These are phyloP conservation scores for Helminthosporium solani DNA, from an alignment of 2,329 filamentous ascomycete species.

Conservation along the genomic window DNA sequence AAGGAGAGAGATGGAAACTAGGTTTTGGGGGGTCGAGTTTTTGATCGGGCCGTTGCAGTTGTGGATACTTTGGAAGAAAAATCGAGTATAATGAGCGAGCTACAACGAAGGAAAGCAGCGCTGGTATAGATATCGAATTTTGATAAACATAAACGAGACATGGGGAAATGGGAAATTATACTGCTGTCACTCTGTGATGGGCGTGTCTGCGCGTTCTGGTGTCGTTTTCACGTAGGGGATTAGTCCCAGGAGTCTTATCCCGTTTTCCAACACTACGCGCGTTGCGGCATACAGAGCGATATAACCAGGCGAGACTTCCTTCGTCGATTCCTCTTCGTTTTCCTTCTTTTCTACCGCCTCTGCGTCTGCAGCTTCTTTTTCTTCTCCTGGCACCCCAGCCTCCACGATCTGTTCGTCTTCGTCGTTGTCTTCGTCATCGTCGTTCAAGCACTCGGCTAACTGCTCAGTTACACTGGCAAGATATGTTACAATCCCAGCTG, in stretches of 20 bases:
- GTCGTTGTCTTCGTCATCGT: conserved; percentile 16
- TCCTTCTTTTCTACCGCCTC: background rate
- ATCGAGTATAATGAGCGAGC: no score
- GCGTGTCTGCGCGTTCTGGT: conserved; percentile 28
- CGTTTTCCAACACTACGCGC: conserved; percentile 31
- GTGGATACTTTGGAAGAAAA: no score
- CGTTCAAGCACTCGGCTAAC: conserved; percentile 22
- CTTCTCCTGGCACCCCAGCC: background rate
- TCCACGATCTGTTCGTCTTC: background rate
- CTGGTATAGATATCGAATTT: no score
- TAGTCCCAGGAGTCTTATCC: conserved; percentile 32
- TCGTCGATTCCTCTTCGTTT: background rate
- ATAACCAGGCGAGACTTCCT: conserved; percentile 18
- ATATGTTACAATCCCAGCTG: conserved; percentile 29
- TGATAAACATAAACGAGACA: background rate
- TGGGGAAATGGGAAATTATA: background rate
- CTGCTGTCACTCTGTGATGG: conserved; percentile 15
- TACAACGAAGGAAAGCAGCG: no score
- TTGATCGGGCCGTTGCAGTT: no score
- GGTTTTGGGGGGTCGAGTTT: no score
- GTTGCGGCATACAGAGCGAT: conserved; percentile 29
- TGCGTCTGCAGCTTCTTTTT: background rate
- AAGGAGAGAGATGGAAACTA: no score
- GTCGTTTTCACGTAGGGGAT: conserved; percentile 13
- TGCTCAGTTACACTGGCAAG: conserved; percentile 29